Percentiles rank a stretch among this genome's conserved stretches.
Evolutionary conservation across 1,139 yeast genomes (phyloP).

Genomic region (Blastobotrys serpentis): DNA sequence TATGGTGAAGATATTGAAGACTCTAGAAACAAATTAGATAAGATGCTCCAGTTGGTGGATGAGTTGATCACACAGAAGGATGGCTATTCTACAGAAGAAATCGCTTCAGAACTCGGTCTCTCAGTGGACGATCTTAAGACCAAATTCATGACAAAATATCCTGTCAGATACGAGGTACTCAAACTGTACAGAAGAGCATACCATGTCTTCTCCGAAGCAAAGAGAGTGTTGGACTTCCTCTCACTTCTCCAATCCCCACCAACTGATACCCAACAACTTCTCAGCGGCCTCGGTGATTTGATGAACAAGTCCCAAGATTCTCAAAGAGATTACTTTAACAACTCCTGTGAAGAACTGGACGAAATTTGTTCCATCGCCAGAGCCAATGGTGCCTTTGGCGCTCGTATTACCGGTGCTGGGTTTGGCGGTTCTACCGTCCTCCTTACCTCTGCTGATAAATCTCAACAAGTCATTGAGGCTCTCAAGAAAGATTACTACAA

Average conservation of each 20-base stretch:
- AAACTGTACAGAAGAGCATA: constrained; percentile 58
- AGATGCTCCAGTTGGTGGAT: constrained; percentile 48
- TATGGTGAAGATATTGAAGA: constrained; percentile 55
- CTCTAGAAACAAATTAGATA: constrained; percentile 43
- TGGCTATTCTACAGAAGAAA: constrained; percentile 55
- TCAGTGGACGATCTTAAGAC: constrained; percentile 46
- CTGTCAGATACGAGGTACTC: constrained; percentile 56
- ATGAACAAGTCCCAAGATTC: constrained; percentile 63
- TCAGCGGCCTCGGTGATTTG: constrained; percentile 49
- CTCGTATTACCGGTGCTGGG: constrained; percentile 79
- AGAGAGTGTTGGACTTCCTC: constrained; percentile 56
- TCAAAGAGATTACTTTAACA: constrained; percentile 49
- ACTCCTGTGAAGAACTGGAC: constrained; percentile 57
- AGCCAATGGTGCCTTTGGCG: constrained; percentile 59
- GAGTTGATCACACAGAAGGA: constrained; percentile 37
- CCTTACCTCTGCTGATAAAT: constrained; percentile 51
- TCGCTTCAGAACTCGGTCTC: constrained; percentile 47
- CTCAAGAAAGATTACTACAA: constrained; percentile 52
- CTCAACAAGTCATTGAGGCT: constrained; percentile 48
- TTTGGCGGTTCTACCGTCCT: constrained; percentile 77
- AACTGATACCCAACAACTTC: constrained; percentile 19
- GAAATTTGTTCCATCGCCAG: constrained; percentile 54
- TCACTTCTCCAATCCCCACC: constrained; percentile 38
- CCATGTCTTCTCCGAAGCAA: constrained; percentile 65
- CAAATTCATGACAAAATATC: constrained; percentile 52